Conservation (phyloP, 2,329 filamentous ascomycete genomes). For the Cladophialophora psammophila region DNA sequence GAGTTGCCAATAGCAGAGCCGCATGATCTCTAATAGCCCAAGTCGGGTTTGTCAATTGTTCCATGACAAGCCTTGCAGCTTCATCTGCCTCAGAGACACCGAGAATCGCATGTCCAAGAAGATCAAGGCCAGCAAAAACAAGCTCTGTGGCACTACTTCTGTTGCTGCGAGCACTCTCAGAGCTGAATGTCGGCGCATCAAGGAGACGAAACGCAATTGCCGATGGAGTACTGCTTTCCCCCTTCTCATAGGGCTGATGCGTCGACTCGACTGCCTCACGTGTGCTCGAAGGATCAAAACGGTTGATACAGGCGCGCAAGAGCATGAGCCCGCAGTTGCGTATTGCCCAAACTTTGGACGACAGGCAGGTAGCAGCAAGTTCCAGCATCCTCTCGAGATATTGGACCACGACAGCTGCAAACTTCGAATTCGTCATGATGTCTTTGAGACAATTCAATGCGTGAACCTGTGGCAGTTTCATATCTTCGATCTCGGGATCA, state of each 20-base stretch:
- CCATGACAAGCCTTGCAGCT: slow-evolving; percentile 45
- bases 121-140: slow-evolving; percentile 55
- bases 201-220: slow-evolving; percentile 31
- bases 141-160: slow-evolving; percentile 23
- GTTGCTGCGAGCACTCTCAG: neutral
- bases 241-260: neutral
- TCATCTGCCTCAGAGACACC: slow-evolving; percentile 45
- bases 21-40: slow-evolving; percentile 58
- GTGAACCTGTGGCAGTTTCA: slow-evolving; percentile 85
- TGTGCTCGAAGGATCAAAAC: slow-evolving; percentile 44
- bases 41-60: slow-evolving; percentile 52
- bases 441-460: slow-evolving; percentile 93
- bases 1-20: slow-evolving; percentile 43
- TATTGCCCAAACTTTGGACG: slow-evolving; percentile 88
- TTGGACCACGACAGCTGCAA: slow-evolving; percentile 75
- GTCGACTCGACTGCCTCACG: neutral
- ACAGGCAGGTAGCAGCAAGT: slow-evolving; percentile 80
- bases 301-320: slow-evolving; percentile 71
- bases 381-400: slow-evolving; percentile 77
- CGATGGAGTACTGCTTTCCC: slow-evolving; percentile 1
- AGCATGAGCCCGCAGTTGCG: slow-evolving; percentile 92
- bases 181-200: slow-evolving; percentile 7
- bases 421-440: slow-evolving; percentile 81
- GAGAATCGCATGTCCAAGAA: slow-evolving; percentile 47
- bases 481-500: slow-evolving; percentile 49